These are phyloP conservation scores for Lycium ferocissimum DNA, from an alignment of 257 asterid genomes.

Conservation along the genomic window DNA sequence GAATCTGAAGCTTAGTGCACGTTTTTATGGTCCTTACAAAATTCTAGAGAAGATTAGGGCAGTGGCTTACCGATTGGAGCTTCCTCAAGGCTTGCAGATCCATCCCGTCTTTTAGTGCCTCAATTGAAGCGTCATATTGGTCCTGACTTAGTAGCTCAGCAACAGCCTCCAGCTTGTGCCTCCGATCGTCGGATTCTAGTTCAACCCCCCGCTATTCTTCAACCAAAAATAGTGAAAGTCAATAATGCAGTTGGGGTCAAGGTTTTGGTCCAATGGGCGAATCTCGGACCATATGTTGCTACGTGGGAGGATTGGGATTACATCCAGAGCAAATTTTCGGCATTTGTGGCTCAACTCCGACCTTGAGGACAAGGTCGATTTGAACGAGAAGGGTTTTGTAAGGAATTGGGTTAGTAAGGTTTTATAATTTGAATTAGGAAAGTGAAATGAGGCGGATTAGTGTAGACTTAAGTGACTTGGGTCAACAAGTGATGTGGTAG, in stretches of 20 bases:
- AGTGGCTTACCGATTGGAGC: background rate
- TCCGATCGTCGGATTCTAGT: background rate
- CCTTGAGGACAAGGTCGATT: no score
- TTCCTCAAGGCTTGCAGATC: background rate
- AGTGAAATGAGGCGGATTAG: no score
- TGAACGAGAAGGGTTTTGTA: no score
- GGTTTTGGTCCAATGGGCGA: background rate
- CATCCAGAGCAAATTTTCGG: no score
- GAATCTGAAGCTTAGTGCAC: background rate
- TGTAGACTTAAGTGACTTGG: no score
- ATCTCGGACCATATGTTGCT: background rate
- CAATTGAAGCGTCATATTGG: no score
- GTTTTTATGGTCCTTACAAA: background rate
- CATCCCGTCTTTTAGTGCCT: background rate
- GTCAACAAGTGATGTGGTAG: no score
- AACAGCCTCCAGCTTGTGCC: background rate
- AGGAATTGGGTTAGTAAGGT: no score
- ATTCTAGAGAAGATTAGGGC: background rate
- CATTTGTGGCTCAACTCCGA: no score
- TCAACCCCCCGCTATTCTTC: background rate
- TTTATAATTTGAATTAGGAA: no score
- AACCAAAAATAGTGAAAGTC: background rate
- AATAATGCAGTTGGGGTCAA: background rate
- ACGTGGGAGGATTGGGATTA: background rate
- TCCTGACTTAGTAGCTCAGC: background rate